These are phyloP conservation scores for Leccinum fuscescens DNA, from an alignment of 1,284 basidiomycete species.

Conservation along the genomic window DNA sequence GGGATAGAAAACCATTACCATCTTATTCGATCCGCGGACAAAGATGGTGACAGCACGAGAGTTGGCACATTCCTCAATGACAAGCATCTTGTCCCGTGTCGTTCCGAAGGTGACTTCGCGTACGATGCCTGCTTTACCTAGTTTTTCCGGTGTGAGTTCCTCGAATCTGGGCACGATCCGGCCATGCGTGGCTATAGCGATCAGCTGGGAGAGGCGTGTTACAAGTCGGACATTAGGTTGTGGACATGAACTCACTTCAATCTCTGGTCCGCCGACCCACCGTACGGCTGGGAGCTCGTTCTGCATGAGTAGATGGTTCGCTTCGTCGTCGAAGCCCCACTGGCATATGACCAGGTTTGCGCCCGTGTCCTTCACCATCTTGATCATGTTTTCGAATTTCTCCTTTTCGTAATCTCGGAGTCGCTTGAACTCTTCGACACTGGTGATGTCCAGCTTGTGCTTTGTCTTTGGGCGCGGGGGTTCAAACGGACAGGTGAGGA, in stretches of 20 bases:
- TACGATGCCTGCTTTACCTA: conserved; percentile 91
- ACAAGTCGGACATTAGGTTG: not conserved
- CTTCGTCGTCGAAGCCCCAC: conserved; percentile 99
- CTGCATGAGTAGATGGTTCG: conserved; percentile 97
- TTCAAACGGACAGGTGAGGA: conserved; percentile 98
- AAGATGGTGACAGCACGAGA: conserved; percentile 96
- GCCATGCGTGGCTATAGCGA: conserved; percentile 97
- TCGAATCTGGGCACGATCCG: conserved; percentile 98
- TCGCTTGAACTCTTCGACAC: conserved; percentile 97
- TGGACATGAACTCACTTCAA: conserved; percentile 63
- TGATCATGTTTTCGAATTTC: conserved; percentile 98
- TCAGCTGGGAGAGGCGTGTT: conserved; percentile 56
- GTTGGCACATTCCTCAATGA: conserved; percentile 98
- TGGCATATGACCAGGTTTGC: conserved; percentile 99
- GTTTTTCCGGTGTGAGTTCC: conserved; percentile 87
- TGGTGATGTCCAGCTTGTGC: conserved; percentile 97
- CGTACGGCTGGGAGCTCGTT: conserved; percentile 97
- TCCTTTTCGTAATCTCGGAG: conserved; percentile 93
- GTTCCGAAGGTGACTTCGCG: conserved; percentile 96
- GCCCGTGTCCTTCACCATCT: conserved; percentile 94
- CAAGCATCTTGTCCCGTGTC: conserved; percentile 97
- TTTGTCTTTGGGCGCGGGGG: conserved; percentile 99
- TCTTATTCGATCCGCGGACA: conserved; percentile 97
- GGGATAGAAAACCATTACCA: conserved; percentile 55
- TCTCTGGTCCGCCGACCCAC: conserved; percentile 99